Evolutionary conservation across 2,329 filamentous ascomycete species (phyloP).

Genomic region (Apiospora saccharicola): DNA sequence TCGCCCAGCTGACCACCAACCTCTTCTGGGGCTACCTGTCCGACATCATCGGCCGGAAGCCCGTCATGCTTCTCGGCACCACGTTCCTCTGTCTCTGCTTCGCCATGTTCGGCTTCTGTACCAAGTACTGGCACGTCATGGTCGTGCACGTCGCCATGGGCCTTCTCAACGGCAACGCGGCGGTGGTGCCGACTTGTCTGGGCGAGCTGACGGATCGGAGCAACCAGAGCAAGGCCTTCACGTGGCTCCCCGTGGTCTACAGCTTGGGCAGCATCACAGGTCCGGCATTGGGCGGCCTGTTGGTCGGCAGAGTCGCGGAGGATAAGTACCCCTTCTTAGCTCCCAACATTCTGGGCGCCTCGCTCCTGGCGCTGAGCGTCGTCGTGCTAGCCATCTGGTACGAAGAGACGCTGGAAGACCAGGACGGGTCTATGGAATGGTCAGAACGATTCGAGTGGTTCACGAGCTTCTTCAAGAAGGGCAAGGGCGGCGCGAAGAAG

Average conservation of each 20-base stretch:
- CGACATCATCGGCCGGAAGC: conserved; percentile 81
- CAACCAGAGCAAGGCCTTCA: conserved; percentile 93
- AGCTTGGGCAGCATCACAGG: conserved; percentile 93
- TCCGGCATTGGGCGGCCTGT: conserved; percentile 85
- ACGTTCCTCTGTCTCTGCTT: conserved; percentile 85
- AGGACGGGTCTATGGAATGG: conserved; percentile 41
- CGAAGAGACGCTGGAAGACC: conserved; percentile 79
- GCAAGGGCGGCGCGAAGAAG: conserved; percentile 32
- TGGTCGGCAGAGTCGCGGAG: conserved; percentile 69
- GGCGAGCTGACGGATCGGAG: conserved; percentile 95
- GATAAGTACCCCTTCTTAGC: conserved; percentile 81
- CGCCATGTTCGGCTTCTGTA: conserved; percentile 85
- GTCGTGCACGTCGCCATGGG: conserved; percentile 91
- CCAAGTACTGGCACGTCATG: conserved; percentile 82
- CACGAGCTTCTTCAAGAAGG: conserved; percentile 32
- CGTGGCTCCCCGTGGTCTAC: conserved; percentile 95
- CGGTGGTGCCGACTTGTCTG: conserved; percentile 89
- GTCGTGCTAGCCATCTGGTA: conserved; percentile 80
- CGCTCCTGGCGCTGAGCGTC: conserved; percentile 75
- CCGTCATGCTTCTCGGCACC: conserved; percentile 83
- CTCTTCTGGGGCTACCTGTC: conserved; percentile 90
- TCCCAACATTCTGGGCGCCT: conserved; percentile 82
- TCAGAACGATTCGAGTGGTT: conserved; percentile 44
- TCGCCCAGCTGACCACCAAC: conserved; percentile 92
- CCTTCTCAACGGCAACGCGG: conserved; percentile 92